These are phyloP conservation scores for Diaporthe citri DNA, from an alignment of 2,329 filamentous ascomycete species.

Conservation along the genomic window DNA sequence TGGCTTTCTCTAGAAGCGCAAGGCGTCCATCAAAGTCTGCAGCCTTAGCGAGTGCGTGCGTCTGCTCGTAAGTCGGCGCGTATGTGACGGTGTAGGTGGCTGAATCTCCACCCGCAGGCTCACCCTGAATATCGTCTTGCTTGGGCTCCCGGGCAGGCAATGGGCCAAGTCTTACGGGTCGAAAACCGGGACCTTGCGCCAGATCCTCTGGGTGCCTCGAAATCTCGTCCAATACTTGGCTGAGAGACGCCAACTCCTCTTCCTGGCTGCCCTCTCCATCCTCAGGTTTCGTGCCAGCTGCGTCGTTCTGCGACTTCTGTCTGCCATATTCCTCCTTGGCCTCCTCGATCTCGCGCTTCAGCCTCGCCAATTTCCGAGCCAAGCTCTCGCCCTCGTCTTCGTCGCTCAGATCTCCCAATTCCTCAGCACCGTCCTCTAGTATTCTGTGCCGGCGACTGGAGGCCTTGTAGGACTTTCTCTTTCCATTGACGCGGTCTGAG, in stretches of 20 bases:
- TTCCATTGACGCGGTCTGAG: conserved; percentile 86
- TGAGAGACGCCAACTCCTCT: conserved; percentile 76
- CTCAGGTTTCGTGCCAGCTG: conserved; percentile 56
- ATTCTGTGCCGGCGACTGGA: conserved; percentile 76
- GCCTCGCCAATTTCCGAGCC: conserved; percentile 81
- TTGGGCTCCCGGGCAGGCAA: conserved; percentile 42
- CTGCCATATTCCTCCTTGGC: conserved; percentile 73
- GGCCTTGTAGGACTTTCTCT: conserved; percentile 85
- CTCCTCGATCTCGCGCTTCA: conserved; percentile 86
- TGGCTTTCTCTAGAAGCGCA: conserved; percentile 79
- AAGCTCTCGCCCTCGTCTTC: conserved; percentile 79
- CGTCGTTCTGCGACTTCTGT: conserved; percentile 55
- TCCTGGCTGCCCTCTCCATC: conserved; percentile 56
- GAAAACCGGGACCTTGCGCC: conserved; percentile 45
- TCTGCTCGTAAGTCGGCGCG: conserved; percentile 73
- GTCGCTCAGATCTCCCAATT: conserved; percentile 79
- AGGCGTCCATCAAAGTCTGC: conserved; percentile 91
- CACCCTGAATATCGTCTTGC: conserved; percentile 43
- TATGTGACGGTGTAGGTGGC: conserved; percentile 76
- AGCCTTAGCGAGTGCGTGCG: conserved; percentile 80
- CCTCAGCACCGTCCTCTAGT: conserved; percentile 72
- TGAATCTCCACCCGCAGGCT: conserved; percentile 46
- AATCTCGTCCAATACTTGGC: conserved; percentile 78
- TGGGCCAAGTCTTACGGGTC: conserved; percentile 42
- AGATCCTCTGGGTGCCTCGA: conserved; percentile 51